Evolutionary conservation across 2,329 filamentous ascomycete genomes (phyloP).

Genomic region (Onygenales sp.): DNA sequence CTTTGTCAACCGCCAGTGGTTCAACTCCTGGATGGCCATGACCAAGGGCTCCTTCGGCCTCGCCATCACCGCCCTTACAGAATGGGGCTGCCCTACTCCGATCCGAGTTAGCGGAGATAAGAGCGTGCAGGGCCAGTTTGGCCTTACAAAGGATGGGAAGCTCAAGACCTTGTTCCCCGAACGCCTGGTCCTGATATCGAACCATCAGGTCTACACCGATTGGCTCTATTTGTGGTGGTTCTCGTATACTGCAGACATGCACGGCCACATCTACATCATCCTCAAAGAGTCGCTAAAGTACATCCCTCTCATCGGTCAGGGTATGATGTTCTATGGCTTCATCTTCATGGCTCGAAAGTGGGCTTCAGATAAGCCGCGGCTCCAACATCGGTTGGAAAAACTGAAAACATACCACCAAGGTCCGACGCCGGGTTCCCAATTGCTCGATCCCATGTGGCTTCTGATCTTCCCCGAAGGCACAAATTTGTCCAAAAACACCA

Average conservation of each 20-base stretch:
- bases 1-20: conserved; percentile 50
- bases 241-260: conserved; percentile 55
- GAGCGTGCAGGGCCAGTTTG: conserved; percentile 50
- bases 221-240: conserved; percentile 63
- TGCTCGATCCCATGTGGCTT: conserved; percentile 56
- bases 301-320: conserved; percentile 53
- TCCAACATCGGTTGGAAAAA: conserved; percentile 48
- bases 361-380: conserved; percentile 50
- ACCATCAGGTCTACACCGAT: conserved; percentile 61
- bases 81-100: conserved; percentile 55
- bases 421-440: conserved; percentile 36
- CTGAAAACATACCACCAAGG: conserved; percentile 43
- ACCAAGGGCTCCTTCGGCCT: conserved; percentile 58
- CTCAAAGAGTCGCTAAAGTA: conserved; percentile 57
- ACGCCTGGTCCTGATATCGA: conserved; percentile 53
- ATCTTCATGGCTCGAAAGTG: conserved; percentile 57
- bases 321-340: conserved; percentile 57
- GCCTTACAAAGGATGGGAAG: conserved; percentile 46
- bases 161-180: conserved; percentile 52
- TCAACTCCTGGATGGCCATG: conserved; percentile 56
- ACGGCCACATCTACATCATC: conserved; percentile 58
- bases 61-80: conserved; percentile 51
- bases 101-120: conserved; percentile 54
- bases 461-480: conserved; percentile 59
- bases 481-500: conserved; percentile 48